Evolutionary conservation across 805 yeast species (phyloP), one percentile per base, ranked within the genome.

Genomic region (Clavispora phyllophila): DNA sequence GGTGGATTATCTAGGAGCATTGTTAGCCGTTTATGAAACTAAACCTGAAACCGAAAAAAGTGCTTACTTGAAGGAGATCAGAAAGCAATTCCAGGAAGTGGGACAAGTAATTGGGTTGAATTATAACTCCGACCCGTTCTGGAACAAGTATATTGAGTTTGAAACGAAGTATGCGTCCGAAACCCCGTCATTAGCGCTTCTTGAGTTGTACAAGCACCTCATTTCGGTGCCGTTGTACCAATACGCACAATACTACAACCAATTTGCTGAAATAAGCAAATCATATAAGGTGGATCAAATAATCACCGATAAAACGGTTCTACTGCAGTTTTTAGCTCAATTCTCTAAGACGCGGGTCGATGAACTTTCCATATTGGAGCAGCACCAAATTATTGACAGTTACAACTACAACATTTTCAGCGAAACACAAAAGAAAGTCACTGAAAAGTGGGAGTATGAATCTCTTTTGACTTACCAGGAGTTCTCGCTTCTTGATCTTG

Each of bases 111-210:
- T 84, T 34, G 97, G 96, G 0, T 52, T 63, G 26, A 86, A 89
- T 45, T 93, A 87, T 61, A 66, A 82, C 47, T 74, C 95, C 1
- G 95, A 89, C 58, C 70, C 80, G 0, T 64, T 90, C 38, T 91
- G 97, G 98, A 95, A 89, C 58, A 70, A 75, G 41, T 82, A 79
- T 47, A 61, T 91, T 19, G 82, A 75, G 31, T 84, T 80, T 66
- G 56, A 50, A 42, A 20, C 29, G 3, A 22, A 36, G 5, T 5
- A 18, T n/a, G 52, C 58, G 13, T 37, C 54, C 6, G 44, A 46
- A 6, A 33, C 62, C 13, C 56, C 60, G 19, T 65, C 75, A 25
- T 50, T 53, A 20, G 72, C 66, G 28, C 59, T 74, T 4, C 47
- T 62, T n/a, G 58, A 61, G 3, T 53, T 79, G 1, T 72, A 82